phyloP scores from a whole-genome alignment of 768 basidiomycete genomes.

The Kwoniella bestiolae region DNA sequence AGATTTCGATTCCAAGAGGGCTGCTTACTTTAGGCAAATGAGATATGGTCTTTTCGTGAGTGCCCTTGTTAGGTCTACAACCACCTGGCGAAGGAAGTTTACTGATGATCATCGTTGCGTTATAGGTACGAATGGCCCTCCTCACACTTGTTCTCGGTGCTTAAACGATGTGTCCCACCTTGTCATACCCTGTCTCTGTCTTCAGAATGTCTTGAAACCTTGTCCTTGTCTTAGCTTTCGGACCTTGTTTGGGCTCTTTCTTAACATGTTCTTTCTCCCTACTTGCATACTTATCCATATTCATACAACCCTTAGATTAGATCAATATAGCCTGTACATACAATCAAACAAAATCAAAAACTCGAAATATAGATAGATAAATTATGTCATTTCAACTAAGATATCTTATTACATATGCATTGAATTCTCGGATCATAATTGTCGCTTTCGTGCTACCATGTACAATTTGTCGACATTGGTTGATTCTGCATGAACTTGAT shows the following conservation, averaged over 20 bases:
- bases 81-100: neutral
- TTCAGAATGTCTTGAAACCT: neutral
- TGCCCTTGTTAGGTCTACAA: slow-evolving; percentile 34
- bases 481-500: neutral
- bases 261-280: neutral
- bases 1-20: slow-evolving; percentile 90
- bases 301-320: neutral
- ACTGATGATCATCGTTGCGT: slow-evolving; percentile 5
- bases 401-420: neutral
- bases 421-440: neutral
- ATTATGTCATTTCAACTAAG: neutral
- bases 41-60: slow-evolving; percentile 94
- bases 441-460: too few species aligned
- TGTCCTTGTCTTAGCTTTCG: neutral
- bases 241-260: slow-evolving; percentile 5
- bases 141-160: slow-evolving; percentile 68
- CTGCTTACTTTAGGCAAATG: slow-evolving; percentile 99
- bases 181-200: neutral
- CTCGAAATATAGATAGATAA: slow-evolving; percentile 1
- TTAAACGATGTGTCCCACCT: slow-evolving; percentile 1
- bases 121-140: slow-evolving; percentile 78
- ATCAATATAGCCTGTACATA: neutral
- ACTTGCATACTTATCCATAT: slow-evolving; percentile 3
- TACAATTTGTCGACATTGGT: too few species aligned
- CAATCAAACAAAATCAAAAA: neutral